Percentiles rank a stretch among this genome's conserved stretches.
Evolutionary conservation across 2,329 filamentous ascomycete genomes (phyloP).

Genomic region (Curvularia spicifera): DNA sequence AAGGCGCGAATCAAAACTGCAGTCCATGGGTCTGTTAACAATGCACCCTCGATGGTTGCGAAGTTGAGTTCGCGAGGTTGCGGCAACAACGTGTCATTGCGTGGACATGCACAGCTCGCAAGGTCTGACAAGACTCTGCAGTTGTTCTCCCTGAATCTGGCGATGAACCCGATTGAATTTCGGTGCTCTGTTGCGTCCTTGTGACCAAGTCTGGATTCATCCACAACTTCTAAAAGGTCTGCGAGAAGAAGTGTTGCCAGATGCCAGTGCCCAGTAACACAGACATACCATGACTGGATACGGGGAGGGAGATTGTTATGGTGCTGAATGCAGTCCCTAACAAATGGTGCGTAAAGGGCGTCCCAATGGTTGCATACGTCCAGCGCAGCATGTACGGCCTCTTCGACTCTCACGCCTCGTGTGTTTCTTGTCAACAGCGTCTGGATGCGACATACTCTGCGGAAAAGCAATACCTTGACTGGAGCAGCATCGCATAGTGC

Average conservation of each 20-base stretch:
- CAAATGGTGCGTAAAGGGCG: conserved; percentile 58
- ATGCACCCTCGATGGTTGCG: conserved; percentile 60
- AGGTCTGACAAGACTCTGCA: conserved; percentile 58
- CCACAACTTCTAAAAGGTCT: conserved; percentile 61
- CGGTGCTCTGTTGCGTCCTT: conserved; percentile 36
- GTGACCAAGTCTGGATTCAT: conserved; percentile 46
- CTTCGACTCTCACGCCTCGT: conserved; percentile 53
- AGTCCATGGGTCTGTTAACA: conserved; percentile 68
- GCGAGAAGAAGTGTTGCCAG: conserved; percentile 62
- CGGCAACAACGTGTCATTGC: conserved; percentile 34
- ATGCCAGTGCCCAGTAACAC: conserved; percentile 65
- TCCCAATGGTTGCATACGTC: conserved; percentile 64
- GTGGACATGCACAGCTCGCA: conserved; percentile 54
- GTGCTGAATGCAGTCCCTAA: conserved; percentile 58
- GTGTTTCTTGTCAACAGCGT: conserved; percentile 55
- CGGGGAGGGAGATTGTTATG: conserved; percentile 60
- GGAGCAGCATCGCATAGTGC: conserved; percentile 61
- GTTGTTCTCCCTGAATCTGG: conserved; percentile 53
- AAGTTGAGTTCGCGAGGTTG: conserved; percentile 58
- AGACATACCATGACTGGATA: conserved; percentile 66
- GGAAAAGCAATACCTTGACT: conserved; percentile 65
- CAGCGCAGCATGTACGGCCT: conserved; percentile 56
- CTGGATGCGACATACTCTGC: conserved; percentile 63
- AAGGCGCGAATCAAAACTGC: conserved; percentile 62
- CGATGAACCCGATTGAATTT: conserved; percentile 44